Evolutionary conservation across 768 basidiomycete species (phyloP).

Genomic region (Psilocybe cubensis): DNA sequence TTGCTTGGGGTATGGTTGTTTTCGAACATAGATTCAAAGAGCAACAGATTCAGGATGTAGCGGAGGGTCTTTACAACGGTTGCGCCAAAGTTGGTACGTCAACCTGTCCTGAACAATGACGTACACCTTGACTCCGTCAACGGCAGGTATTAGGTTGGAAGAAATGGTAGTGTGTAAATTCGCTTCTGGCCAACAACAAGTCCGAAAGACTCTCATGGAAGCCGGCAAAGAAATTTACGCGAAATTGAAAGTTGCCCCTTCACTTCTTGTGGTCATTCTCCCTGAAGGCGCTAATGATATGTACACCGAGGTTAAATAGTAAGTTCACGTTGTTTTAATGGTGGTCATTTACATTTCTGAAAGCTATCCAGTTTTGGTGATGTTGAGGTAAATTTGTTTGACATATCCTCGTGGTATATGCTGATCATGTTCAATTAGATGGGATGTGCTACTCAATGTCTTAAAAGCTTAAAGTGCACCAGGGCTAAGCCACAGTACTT

Average conservation of each 20-base stretch:
- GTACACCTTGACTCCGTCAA: neutral
- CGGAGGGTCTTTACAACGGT: constrained; percentile 49
- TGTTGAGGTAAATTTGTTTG: constrained; percentile 32
- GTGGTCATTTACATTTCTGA: neutral
- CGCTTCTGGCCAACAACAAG: constrained; percentile 60
- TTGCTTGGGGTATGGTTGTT: constrained; percentile 64
- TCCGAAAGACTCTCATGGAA: constrained; percentile 54
- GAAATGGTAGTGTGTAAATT: constrained; percentile 51
- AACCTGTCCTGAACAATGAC: neutral
- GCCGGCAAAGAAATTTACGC: constrained; percentile 51
- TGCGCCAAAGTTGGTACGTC: constrained; percentile 62
- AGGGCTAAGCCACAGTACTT: constrained; percentile 77
- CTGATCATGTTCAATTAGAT: constrained; percentile 37
- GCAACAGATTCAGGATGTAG: constrained; percentile 54
- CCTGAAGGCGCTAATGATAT: constrained; percentile 79
- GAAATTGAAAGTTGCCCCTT: constrained; percentile 47
- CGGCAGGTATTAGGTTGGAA: constrained; percentile 60
- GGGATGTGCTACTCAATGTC: constrained; percentile 81
- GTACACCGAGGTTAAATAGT: constrained; percentile 83
- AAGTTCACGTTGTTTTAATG: constrained; percentile 28
- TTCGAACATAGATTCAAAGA: constrained; percentile 68
- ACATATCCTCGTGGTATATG: neutral
- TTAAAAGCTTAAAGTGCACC: constrained; percentile 68
- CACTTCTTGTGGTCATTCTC: constrained; percentile 67
- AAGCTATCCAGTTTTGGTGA: constrained; percentile 66